Evolutionary conservation across 2,329 filamentous ascomycete genomes (phyloP).

Genomic region (Talaromyces verruculosus): DNA sequence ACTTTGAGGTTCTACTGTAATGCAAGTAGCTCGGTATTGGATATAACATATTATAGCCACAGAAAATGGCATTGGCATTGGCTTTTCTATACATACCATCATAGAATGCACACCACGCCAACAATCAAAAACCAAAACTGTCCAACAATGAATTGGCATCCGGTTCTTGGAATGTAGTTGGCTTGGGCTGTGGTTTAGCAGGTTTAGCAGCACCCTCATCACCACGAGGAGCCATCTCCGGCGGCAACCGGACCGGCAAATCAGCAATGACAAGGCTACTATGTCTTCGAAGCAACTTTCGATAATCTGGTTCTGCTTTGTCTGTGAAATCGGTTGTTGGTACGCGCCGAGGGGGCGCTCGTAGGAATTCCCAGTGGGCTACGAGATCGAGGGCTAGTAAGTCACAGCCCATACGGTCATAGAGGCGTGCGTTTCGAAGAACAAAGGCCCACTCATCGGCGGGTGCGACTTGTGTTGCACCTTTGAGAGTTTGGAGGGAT

Average conservation of each 20-base stretch:
- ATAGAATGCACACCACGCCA: background rate
- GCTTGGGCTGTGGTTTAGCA: slow-evolving; percentile 49
- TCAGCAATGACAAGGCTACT: slow-evolving; percentile 81
- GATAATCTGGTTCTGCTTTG: slow-evolving; percentile 55
- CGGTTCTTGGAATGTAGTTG: slow-evolving; percentile 88
- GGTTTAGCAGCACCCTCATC: slow-evolving; percentile 25
- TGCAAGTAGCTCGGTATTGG: background rate
- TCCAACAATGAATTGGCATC: slow-evolving; percentile 84
- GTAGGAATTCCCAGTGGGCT: slow-evolving; percentile 53
- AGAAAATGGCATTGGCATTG: background rate
- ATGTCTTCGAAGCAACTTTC: slow-evolving; percentile 67
- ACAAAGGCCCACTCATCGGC: slow-evolving; percentile 86
- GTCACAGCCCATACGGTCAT: slow-evolving; percentile 91
- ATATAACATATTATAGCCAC: background rate
- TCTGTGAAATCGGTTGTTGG: slow-evolving; percentile 27
- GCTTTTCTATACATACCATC: background rate
- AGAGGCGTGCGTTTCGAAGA: slow-evolving; percentile 78
- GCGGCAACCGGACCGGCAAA: slow-evolving; percentile 31
- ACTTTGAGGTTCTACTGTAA: background rate
- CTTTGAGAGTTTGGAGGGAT: slow-evolving; percentile 77
- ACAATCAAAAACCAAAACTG: slow-evolving; percentile 77
- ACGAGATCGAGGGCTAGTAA: slow-evolving; percentile 79
- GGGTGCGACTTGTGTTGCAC: slow-evolving; percentile 77
- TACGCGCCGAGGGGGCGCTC: slow-evolving; percentile 25
- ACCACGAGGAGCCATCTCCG: background rate